Conservation (phyloP, 1,284 basidiomycete genomes). For the Apiotrichum montevideense region DNA sequence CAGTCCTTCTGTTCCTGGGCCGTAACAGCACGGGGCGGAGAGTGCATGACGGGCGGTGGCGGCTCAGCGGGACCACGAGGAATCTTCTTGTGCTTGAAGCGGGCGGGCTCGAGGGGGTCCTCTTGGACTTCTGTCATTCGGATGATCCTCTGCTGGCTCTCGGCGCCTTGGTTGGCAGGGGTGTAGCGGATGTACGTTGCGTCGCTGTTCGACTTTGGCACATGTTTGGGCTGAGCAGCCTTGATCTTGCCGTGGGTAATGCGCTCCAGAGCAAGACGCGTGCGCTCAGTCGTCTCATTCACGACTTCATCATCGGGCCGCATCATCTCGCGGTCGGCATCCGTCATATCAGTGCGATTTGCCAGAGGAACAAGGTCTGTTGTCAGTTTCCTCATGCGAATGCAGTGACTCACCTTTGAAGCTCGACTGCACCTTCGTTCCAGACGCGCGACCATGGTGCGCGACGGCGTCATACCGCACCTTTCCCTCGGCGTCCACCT, state of each 20-base stretch:
- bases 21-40: slow-evolving; percentile 91
- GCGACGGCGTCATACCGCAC: slow-evolving; percentile 97
- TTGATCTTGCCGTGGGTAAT: slow-evolving; percentile 94
- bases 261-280: slow-evolving; percentile 84
- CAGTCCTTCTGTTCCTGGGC: slow-evolving; percentile 98
- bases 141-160: slow-evolving; percentile 85
- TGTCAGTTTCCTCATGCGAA: slow-evolving; percentile 4
- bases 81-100: slow-evolving; percentile 98
- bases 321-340: slow-evolving; percentile 69
- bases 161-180: slow-evolving; percentile 55
- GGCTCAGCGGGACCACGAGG: slow-evolving; percentile 92
- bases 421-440: slow-evolving; percentile 83
- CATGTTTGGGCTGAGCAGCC: slow-evolving; percentile 70
- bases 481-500: slow-evolving; percentile 93
- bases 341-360: slow-evolving; percentile 80
- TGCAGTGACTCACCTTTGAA: slow-evolving; percentile 59
- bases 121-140: slow-evolving; percentile 98
- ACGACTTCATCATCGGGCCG: slow-evolving; percentile 88
- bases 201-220: slow-evolving; percentile 67
- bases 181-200: slow-evolving; percentile 91
- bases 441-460: slow-evolving; percentile 81
- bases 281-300: slow-evolving; percentile 79
- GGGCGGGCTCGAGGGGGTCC: slow-evolving; percentile 92
- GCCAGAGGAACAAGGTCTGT: slow-evolving; percentile 83
- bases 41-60: slow-evolving; percentile 91